Evolutionary conservation across 2,329 filamentous ascomycete genomes (phyloP), one percentile per base, ranked within the genome.

Genomic region (Leptoxyphium fumago): DNA sequence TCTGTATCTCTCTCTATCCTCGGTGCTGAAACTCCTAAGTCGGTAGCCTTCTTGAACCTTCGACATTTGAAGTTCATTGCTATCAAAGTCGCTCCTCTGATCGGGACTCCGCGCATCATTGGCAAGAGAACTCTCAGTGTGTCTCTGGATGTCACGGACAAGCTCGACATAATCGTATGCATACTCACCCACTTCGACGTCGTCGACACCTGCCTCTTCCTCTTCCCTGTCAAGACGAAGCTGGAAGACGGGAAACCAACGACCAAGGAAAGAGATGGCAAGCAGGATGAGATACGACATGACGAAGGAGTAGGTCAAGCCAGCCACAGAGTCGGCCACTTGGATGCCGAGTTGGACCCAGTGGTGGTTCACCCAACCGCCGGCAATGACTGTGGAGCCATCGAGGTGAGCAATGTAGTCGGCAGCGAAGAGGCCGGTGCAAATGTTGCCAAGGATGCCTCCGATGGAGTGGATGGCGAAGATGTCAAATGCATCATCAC

Each of bases 131-230:
- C 15, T 36, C 32, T 36, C 32, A 15, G 11, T 36, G 32, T 36
- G 32, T 15, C 32, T 36, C 32, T 36, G 32, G 9, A 87, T 76
- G 54, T 88, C 81, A 49, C 84, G 72, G 15, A 76, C 81, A 51
- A 91, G 70, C 70, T 93, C 86, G 51, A 94, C 84, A 55, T 93
- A 94, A 63, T 94, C 87, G 62, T 94, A 94, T n/a, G 85, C 87
- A 61, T 91, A 94, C 67, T 94, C 87, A 61, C 87, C 87, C 57
- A 94, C 84, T 64, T 94, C 86, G 18, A 83, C 80, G 55, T 94
- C 87, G 56, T 94, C 86, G 47, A 93, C 87, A 52, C 86, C 86
- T 38, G 86, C 69, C 42, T 87, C 78, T 63, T 94, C 86, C 32
- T 84, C 82, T 50, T 91, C 82, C 53, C 85, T 80, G 11, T 68